Percentiles rank a stretch among this genome's conserved stretches.
Conservation (phyloP, 2,329 filamentous ascomycete genomes). For the Uncinocarpus reesii region DNA sequence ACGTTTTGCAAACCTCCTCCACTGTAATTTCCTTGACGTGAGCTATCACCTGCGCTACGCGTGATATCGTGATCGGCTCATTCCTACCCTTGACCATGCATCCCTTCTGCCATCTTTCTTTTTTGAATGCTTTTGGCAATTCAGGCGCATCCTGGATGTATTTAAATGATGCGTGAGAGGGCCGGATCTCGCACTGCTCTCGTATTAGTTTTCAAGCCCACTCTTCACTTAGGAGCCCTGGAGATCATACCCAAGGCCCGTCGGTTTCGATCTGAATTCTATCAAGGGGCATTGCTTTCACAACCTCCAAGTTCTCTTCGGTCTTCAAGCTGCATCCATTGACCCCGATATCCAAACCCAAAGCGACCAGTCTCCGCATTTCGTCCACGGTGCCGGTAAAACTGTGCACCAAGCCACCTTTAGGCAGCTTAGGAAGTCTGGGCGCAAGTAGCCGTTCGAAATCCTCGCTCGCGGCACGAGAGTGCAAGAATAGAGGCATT, state of each 20-base stretch:
- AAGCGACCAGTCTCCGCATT: slow-evolving; percentile 65
- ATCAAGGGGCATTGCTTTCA: slow-evolving; percentile 66
- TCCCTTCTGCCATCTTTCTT: slow-evolving; percentile 84
- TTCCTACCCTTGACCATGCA: slow-evolving; percentile 91
- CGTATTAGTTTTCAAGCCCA: background rate
- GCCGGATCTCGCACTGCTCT: slow-evolving; percentile 70
- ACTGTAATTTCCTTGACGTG: slow-evolving; percentile 69
- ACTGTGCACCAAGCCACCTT: slow-evolving; percentile 78
- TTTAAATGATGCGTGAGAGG: slow-evolving; percentile 74
- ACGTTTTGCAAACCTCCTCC: slow-evolving; percentile 74
- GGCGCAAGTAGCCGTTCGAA: slow-evolving; percentile 63
- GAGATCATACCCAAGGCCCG: slow-evolving; percentile 60
- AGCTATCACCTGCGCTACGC: slow-evolving; percentile 81
- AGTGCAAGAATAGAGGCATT: slow-evolving; percentile 85
- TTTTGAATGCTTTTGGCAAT: slow-evolving; percentile 78
- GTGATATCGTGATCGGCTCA: slow-evolving; percentile 76
- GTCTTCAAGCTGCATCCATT: slow-evolving; percentile 98
- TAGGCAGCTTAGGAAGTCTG: slow-evolving; percentile 55
- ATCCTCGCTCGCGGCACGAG: slow-evolving; percentile 72
- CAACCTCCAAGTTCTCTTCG: slow-evolving; percentile 76
- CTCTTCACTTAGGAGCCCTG: background rate
- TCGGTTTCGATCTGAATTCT: slow-evolving; percentile 91
- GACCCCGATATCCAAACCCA: slow-evolving; percentile 84
- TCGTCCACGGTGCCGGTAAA: slow-evolving; percentile 85
- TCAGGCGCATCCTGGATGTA: slow-evolving; percentile 59